Base-by-base conservation (phyloP, 768 basidiomycete species). In the Amanita pallidorosea region DNA sequence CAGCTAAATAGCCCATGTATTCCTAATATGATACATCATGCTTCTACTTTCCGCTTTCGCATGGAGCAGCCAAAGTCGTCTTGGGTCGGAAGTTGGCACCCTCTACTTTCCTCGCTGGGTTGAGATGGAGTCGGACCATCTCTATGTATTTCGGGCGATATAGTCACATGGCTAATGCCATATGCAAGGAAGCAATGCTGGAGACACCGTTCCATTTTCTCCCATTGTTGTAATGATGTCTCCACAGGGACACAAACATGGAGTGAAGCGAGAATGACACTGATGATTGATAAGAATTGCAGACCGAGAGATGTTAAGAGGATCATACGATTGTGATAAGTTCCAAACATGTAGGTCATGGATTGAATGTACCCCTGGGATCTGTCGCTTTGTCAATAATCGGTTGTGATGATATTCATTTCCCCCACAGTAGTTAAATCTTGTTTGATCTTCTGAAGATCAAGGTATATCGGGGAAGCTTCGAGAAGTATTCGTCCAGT, bases 331-430 rank as follows among this genome's bases (percentile, higher is more conserved):
- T 60, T 79, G 74, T 7, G 76, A 77, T 11, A 79, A 63, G 53
- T 77, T 74, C 77, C 76, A 77, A 18, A 77, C 72, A 57, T 78
- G 75, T 34, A 78, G 60, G 57, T 76, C 75, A 57, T 76, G 76
- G 7, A 78, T 63, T 4, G 73, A 70, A 9, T 70, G 57, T 0
- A 78, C 76, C 48, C 69, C 65, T 3, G 73, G 72, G 44, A 73
- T 57, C 75, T 77, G 46, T 31, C 31, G 5, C 50, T 52, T 15
- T 44, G 35, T 52, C 25, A 37, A 36, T 41, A 42, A 43, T 13
- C 22, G 9, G 33, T 18, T 42, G 34, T 15, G 48, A 25, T 51
- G 44, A 17, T 20, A 53, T 43, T n/a, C 43, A 53, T 54, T 47
- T 46, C 40, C 36, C 69, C 45, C 51, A 75, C 75, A 3, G 69